Evolutionary conservation across 805 yeast species (phyloP), one percentile per base, ranked within the genome.

Genomic region (Barnettozyma sucrosica): DNA sequence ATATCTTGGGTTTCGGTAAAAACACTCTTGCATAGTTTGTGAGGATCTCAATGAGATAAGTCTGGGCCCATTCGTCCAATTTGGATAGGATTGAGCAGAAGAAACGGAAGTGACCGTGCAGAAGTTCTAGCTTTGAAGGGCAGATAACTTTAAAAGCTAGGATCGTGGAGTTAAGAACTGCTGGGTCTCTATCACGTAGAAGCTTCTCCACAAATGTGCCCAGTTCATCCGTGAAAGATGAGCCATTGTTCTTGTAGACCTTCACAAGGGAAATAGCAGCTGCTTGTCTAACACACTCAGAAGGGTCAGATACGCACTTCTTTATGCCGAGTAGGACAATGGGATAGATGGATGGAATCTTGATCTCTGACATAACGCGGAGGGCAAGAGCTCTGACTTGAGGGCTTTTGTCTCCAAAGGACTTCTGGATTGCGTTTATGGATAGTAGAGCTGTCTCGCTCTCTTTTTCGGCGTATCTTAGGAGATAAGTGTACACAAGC

Each of bases 381-480:
- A 93, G 76, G 0, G 95, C 83, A 47, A 87, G 69, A 2, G 90
- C 77, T 52, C 98, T 71, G 16, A 75, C 70, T 10, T 78, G 74
- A 2, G 95, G 84, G 51, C 75, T 76, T 54, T 80, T 79, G 56
- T 89, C 96, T 9, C 75, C 70, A 25, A 92, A 66, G 1, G 88
- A 75, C 65, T 86, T 89, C 64, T 93, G 99, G 43, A 93, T 85
- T 1, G 97, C 86, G 64, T 93, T 93, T 54, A 93, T 86, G 1
- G 96, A 81, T 41, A 93, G 71, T 19, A 93, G 73, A 2, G 98
- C 93, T n/a, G 87, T 76, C 62, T 90, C 96, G 9, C 93, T 96
- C 55, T 88, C 90, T 47, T 72, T 65, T 52, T 88, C 95, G 21
- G 96, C 93, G 62, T 80, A 89, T 47, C 85, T 74, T 38, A 82